Base-by-base conservation (phyloP, 495 filamentous ascomycete species). In the Podospora appendiculata region DNA sequence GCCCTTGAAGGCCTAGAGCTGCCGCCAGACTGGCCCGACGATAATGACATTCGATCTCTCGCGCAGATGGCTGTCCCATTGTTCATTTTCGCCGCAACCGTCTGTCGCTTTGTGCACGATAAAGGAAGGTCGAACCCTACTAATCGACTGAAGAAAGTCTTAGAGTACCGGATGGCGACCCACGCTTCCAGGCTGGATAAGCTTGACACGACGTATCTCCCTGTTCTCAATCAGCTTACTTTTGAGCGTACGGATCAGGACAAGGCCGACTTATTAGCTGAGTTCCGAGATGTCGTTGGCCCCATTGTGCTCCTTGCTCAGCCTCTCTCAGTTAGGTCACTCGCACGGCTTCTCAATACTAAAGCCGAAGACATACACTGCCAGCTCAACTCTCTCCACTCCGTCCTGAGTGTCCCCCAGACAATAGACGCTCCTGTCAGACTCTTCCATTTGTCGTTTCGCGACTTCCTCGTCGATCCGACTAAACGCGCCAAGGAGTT, bases 1-100 rank as follows among this genome's bases (percentile, higher is more conserved):
- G n/a, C n/a, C n/a, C n/a, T n/a, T n/a, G n/a, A n/a, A n/a, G n/a
- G 35, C 35, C 12, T 33, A 34, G 41, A 49, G 25, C 44, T 65
- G 2, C 36, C 48, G 11, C 16, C 18, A 13, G 56, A 60, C 32
- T 81, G 76, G 77, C 77, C 74, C 9, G 63, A 63, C 4, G 33
- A 63, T 14, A 40, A 58, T 6, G 41, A 47, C 8, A 57, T 75
- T 32, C 8, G 61, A 16, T n/a, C 11, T n/a, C 55, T 80, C 5
- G 69, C 70, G 2, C 17, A 62, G 14, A 67, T 57, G 48, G 64
- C 75, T 13, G 56, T 55, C 42, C 65, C 68, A 19, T 57, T 76
- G 12, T 77, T 77, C 56, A n/a, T n/a, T n/a, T n/a, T n/a, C n/a
- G n/a, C n/a, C n/a, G n/a, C n/a, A n/a, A n/a, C n/a, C n/a, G n/a